Percentiles rank a stretch among this genome's conserved stretches.
These are phyloP conservation scores for Sclerotinia subarctica DNA, from an alignment of 2,329 filamentous ascomycete species.

Conservation along the genomic window DNA sequence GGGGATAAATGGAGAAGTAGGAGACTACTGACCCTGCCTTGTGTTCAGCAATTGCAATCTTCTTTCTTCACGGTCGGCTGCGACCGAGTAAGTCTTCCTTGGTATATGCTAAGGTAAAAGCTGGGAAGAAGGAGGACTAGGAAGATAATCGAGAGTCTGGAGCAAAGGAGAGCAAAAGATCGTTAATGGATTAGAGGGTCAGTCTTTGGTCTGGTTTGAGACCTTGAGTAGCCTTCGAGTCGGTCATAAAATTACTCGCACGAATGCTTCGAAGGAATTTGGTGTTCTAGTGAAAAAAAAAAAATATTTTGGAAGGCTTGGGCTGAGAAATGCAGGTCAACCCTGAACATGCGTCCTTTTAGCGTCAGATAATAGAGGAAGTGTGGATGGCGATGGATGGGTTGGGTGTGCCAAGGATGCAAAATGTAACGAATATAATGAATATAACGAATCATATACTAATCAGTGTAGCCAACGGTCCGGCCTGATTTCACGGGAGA, in stretches of 20 bases:
- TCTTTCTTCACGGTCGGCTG: conserved; percentile 13
- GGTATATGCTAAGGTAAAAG: neutral
- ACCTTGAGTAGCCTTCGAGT: neutral
- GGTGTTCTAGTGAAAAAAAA: conserved; percentile 18
- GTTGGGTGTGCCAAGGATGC: neutral
- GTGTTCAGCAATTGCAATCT: neutral
- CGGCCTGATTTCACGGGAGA: conserved; percentile 19
- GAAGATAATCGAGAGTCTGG: neutral
- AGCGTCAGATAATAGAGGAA: conserved; percentile 1
- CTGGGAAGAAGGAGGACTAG: conserved; percentile 12
- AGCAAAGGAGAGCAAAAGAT: neutral
- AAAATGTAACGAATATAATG: conserved; percentile 11
- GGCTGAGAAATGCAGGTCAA: conserved; percentile 16
- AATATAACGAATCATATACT: conserved; percentile 10
- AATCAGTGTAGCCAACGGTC: conserved; percentile 5
- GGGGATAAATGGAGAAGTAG: neutral
- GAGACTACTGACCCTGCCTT: conserved; percentile 12
- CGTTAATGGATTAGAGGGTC: neutral
- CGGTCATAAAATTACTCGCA: neutral
- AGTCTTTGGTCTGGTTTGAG: neutral
- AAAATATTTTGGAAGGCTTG: neutral
- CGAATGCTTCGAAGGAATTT: conserved; percentile 18
- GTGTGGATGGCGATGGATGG: conserved; percentile 4
- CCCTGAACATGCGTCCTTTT: conserved; percentile 18
- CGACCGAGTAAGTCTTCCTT: neutral